Evolutionary conservation across 1,284 basidiomycete genomes (phyloP).

Genomic region (Cutaneotrichosporon spelunceum): DNA sequence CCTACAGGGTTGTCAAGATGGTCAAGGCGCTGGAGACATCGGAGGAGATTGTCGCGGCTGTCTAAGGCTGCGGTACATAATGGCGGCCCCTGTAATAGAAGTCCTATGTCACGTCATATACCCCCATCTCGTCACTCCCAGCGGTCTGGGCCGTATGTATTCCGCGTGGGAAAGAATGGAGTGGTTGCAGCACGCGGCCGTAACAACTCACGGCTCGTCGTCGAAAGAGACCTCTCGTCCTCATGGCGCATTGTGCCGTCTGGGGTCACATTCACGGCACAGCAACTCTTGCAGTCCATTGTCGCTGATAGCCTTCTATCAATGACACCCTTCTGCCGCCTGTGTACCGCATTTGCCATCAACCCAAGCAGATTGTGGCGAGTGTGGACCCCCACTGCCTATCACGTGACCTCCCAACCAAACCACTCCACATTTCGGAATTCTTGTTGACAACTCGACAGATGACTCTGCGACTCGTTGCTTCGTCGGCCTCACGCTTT

Average conservation of each 20-base stretch:
- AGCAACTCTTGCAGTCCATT: too few relatives aligned
- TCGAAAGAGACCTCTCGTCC: too few relatives aligned
- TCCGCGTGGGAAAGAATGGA: background rate
- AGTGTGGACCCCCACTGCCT: background rate
- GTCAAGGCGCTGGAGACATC: constrained; percentile 13
- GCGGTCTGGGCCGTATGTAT: background rate
- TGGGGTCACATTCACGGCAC: too few relatives aligned
- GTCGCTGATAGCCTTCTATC: too few relatives aligned
- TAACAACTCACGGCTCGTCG: too few relatives aligned
- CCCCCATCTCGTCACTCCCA: background rate
- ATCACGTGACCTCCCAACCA: background rate
- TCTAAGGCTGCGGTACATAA: constrained; percentile 2
- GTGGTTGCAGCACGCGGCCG: background rate
- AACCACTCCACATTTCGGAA: background rate
- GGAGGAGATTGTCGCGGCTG: constrained; percentile 17
- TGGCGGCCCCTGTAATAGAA: constrained; percentile 4
- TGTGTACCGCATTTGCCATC: too few relatives aligned
- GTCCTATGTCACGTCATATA: constrained; percentile 2
- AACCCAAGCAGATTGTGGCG: too few relatives aligned
- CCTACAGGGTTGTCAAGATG: constrained; percentile 7
- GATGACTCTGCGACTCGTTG: constrained; percentile 2
- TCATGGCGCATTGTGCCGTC: too few relatives aligned
- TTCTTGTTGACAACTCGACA: constrained; percentile 4
- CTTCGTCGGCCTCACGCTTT: background rate
- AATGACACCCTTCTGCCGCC: too few relatives aligned